Evolutionary conservation across 345 rosid genomes (phyloP).

Genomic region (Pistacia atlantica): DNA sequence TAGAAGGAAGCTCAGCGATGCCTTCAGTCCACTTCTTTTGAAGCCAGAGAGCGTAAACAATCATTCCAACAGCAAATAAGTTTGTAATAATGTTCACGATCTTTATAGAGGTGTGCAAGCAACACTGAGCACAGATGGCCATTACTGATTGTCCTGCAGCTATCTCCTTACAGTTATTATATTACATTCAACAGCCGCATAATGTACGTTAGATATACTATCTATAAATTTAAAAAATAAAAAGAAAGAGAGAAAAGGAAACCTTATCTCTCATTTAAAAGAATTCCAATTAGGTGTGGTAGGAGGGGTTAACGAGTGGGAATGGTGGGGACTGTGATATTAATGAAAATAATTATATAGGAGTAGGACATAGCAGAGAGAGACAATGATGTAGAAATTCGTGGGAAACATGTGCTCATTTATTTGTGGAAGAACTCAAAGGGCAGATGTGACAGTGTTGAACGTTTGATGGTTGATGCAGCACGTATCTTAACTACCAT

Average conservation of each 20-base stretch:
- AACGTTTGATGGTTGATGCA: too few relatives aligned
- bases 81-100: slow-evolving; percentile 32
- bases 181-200: neutral
- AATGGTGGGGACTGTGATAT: too few relatives aligned
- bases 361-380: too few relatives aligned
- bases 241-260: neutral
- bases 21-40: slow-evolving; percentile 45
- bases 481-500: too few relatives aligned
- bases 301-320: too few relatives aligned
- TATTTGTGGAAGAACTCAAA: too few relatives aligned
- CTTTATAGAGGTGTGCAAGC: slow-evolving; percentile 34
- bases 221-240: too few relatives aligned
- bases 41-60: slow-evolving; percentile 61
- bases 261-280: neutral
- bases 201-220: neutral
- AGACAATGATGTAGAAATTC: too few relatives aligned
- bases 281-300: too few relatives aligned
- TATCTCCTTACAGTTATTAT: neutral
- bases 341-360: too few relatives aligned
- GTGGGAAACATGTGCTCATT: too few relatives aligned
- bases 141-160: slow-evolving; percentile 9
- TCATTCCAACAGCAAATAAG: slow-evolving; percentile 39
- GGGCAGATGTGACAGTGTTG: too few relatives aligned
- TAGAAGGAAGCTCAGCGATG: slow-evolving; percentile 22
- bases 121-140: slow-evolving; percentile 48